phyloP scores from a whole-genome alignment of 768 basidiomycete species.

The Amanita pseudoporphyria region DNA sequence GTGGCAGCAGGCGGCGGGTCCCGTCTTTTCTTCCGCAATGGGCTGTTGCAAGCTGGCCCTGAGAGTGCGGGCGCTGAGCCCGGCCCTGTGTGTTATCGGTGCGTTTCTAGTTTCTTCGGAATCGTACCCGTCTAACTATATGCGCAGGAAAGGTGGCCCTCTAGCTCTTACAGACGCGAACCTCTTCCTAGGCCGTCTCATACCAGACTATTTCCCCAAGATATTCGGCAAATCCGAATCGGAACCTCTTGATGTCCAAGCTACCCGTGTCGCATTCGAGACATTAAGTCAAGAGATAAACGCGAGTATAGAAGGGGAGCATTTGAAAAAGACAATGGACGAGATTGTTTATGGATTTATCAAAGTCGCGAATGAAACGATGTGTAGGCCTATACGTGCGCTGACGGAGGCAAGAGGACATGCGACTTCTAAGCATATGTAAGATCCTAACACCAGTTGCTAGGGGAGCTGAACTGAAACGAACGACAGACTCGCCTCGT shows the following conservation, averaged over 20 bases:
- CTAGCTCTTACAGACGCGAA: conserved; percentile 93
- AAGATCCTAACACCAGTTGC: conserved; percentile 13
- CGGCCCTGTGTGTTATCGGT: conserved; percentile 89
- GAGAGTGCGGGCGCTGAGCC: conserved; percentile 92
- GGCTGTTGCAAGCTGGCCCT: conserved; percentile 85
- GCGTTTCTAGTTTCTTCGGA: conserved; percentile 12
- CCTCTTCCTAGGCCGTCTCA: conserved; percentile 76
- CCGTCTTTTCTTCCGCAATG: conserved; percentile 81
- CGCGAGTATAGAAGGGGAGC: conserved; percentile 28
- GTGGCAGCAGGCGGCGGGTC: conserved; percentile 95
- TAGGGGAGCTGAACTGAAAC: too few species aligned
- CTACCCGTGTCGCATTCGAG: conserved; percentile 60
- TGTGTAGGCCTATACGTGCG: conserved; percentile 88
- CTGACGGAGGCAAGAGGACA: conserved; percentile 86
- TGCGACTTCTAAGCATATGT: conserved; percentile 69
- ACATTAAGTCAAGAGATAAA: conserved; percentile 65
- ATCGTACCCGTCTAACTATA: neutral
- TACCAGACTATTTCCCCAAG: conserved; percentile 90
- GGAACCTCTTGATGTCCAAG: conserved; percentile 72
- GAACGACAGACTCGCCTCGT: conserved; percentile 58
- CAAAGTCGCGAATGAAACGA: conserved; percentile 94
- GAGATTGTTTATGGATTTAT: conserved; percentile 95
- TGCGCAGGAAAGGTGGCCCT: conserved; percentile 75
- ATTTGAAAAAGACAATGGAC: conserved; percentile 49
- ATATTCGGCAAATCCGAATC: conserved; percentile 89